Base-by-base conservation (phyloP, 2,329 filamentous ascomycete species). In the Emericellopsis atlantica region DNA sequence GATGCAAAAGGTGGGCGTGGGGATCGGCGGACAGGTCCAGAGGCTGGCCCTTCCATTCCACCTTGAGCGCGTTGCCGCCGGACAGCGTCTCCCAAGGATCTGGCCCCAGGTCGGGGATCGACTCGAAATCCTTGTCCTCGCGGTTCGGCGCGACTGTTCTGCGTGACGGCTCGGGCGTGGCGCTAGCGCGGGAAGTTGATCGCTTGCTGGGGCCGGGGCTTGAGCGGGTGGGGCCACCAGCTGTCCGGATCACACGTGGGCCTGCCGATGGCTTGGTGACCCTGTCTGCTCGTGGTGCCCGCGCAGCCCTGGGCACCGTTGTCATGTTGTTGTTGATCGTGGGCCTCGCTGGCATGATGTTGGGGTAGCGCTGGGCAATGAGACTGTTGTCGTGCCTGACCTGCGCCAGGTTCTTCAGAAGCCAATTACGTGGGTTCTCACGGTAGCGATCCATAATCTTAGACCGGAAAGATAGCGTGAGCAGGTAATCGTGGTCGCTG, bases 11-110 rank as follows among this genome's bases (percentile, higher is more conserved):
- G 43, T 77, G 57, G 21, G 72, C 69, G 51, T 89, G 70, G 6
- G 82, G 76, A 52, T 93, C 86, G 44, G 72, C 69, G 58, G 70
- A 76, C 36, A 95, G 75, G 54, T 93, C 83, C 48, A 92, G 76
- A 32, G 81, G 74, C 46, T 79, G 76, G 7, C 84, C 85, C 64
- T 89, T 92, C 85, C 87, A 93, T 46, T 93, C 86, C 22, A 85
- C 80, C 66, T 89, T 90, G 50, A 92, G 71, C 34, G 72, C 76
- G 57, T 85, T 86, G 51, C 79, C 79, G 48, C 66, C 64, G 7
- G 79, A 76, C 4, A 92, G 71, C 2, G 81, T 79, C 42, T 67
- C 63, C 34, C 79, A 54, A 1, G 83, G 78, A 29, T 29, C 26
- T 36, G 87, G 87, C 40, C 79, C 86, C 56, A 73, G 84, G 57